Evolutionary conservation across 192 early-diverging fungal genomes (phyloP), one percentile per base, ranked within the genome.

Genomic region (Geranomyces variabilis): DNA sequence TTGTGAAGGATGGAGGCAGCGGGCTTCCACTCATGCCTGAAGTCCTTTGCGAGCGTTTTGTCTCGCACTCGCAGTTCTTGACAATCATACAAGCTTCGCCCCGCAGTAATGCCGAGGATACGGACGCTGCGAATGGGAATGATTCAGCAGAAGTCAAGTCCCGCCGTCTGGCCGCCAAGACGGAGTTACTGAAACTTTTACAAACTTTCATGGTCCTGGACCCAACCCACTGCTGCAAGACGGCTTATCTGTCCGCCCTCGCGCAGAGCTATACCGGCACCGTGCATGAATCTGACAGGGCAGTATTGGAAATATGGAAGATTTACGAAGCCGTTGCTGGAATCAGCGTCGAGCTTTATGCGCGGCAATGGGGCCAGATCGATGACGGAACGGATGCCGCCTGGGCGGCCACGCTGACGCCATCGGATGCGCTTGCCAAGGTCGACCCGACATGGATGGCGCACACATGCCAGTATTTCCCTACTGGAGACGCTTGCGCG

Each of bases 401-500:
- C 33, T 79, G 80, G n/a, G 79, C 76, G 13, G 49, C 69, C 19
- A 43, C 65, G 1, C 36, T 66, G 8, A 63, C 67, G 4, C 70
- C 77, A 30, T 78, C 84, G 8, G 90, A 92, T 58, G 75, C 84
- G 6, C 65, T 93, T 31, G 79, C 77, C 33, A 67, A 79, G 33
- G 79, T 94, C 58, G 90, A 94, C 65, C 78, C 87, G 13, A 67
- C 63, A 7, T 73, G 87, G 71, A 90, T 94, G 92, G 76, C 80
- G 56, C 71, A 83, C 46, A 84, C 88, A 14, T 75, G 84, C 31
- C 81, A 81, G 2, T 80, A 81, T 56, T 89, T 88, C 62, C 9
- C 48, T 12, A 33, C 21, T 5, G 47, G 15, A 14, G 47, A 67
- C 41, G 22, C 58, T 60, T 19, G 5, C 17, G 29, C 8, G 3